Base-by-base conservation (phyloP, 306 rosid genomes). In the Corylus americana region DNA sequence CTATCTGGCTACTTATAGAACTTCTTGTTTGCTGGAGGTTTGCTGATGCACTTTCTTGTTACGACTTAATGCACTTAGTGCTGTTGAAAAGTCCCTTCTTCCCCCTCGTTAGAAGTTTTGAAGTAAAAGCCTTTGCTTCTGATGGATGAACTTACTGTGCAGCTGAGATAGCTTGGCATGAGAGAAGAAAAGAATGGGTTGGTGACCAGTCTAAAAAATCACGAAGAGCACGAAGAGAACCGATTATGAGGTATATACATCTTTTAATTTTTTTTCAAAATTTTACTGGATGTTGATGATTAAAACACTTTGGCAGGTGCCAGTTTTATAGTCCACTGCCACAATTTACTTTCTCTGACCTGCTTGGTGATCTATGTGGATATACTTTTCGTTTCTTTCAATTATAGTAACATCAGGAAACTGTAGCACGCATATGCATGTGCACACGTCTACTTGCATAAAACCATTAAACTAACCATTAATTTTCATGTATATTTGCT, bases 141-240 rank as follows among this genome's bases (percentile, higher is more conserved):
- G 4, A 16, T 50, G 69, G 75, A 17, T 53, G 31, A 9, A 57
- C 44, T 74, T 73, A 50, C 5, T 31, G 18, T 83, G 91, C 92
- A 92, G 97, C 94, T 47, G 94, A 88, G 88, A 79, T 82, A 74
- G 85, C 91, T 79, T 92, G 97, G 97, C 88, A 85, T 73, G 81
- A 85, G 76, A 81, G 25, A 76, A 84, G 97, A 82, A 90, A 62
- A 73, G 88, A 88, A 86, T 92, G 97, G 92, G 82, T 85, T 11
- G 94, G 92, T 42, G 81, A 87, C 77, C 81, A 20, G 58, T 82
- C 90, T 59, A 81, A 77, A 62, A 87, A 78, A 12, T 25, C 77
- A 47, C 85, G 14, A 73, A 84, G 78, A 85, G 74, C 78, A 3
- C 86, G 85, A 53, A 79, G 81, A 78, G 92, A 90, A 78, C 87